These are phyloP conservation scores for Trichoderma asperelloides DNA, from an alignment of 495 filamentous ascomycete genomes.

Conservation along the genomic window DNA sequence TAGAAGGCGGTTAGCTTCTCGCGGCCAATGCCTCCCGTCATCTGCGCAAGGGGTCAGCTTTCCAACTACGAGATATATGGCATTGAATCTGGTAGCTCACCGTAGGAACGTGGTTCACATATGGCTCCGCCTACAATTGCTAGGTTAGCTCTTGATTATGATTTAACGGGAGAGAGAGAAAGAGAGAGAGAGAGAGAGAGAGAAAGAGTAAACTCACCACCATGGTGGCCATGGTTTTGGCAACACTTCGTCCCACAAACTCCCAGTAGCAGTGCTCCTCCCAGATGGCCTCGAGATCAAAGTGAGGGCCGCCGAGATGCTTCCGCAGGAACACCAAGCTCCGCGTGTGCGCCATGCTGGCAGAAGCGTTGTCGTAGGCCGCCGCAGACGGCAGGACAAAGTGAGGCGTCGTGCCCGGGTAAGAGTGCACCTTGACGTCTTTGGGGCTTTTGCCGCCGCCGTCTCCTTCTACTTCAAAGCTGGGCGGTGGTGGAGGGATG, in stretches of 20 bases:
- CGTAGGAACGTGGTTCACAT: conserved; percentile 51
- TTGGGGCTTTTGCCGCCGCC: not conserved
- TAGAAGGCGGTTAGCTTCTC: conserved; percentile 65
- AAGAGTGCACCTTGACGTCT: conserved; percentile 17
- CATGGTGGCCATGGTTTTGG: conserved; percentile 37
- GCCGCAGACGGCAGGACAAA: conserved; percentile 35
- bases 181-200: too few species aligned
- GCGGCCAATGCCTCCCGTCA: conserved; percentile 66
- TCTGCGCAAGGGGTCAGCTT: conserved; percentile 3
- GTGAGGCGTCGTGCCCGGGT: conserved; percentile 20
- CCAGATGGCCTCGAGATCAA: conserved; percentile 54
- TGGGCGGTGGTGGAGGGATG: not conserved
- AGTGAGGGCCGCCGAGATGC: conserved; percentile 41
- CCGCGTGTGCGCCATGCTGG: conserved; percentile 42
- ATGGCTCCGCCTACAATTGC: conserved; percentile 36
- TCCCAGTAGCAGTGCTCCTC: conserved; percentile 49
- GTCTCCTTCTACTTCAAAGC: not conserved
- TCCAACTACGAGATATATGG: not conserved
- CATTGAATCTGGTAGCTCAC: conserved; percentile 12
- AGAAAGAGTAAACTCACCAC: not conserved
- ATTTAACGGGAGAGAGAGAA: too few species aligned
- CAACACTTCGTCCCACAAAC: conserved; percentile 44
- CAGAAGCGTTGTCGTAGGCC: conserved; percentile 28
- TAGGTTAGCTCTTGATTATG: too few species aligned
- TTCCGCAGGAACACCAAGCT: conserved; percentile 42